Evolutionary conservation across 1,284 basidiomycete species (phyloP).

Genomic region (Pterula multifida): DNA sequence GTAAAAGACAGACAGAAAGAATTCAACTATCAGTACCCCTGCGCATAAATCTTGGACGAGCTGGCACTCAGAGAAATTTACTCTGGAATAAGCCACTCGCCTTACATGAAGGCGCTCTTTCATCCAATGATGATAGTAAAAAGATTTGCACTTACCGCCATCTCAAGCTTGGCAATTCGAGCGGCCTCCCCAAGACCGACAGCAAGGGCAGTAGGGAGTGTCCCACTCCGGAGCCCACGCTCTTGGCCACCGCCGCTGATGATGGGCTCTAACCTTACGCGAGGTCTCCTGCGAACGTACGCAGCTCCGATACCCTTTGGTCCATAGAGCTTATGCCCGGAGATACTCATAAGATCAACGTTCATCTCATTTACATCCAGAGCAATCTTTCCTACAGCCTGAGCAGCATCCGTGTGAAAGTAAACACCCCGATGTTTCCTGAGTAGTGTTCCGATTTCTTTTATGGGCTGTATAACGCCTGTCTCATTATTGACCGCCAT

Average conservation of each 20-base stretch:
- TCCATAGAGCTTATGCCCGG: constrained; percentile 97
- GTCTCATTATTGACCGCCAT: constrained; percentile 99
- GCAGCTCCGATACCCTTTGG: constrained; percentile 95
- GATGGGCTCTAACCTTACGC: constrained; percentile 92
- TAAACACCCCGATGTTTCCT: constrained; percentile 81
- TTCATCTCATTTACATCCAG: constrained; percentile 94
- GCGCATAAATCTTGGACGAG: constrained; percentile 60
- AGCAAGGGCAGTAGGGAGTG: constrained; percentile 79
- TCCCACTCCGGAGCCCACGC: constrained; percentile 89
- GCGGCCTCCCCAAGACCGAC: constrained; percentile 96
- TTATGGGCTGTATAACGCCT: constrained; percentile 95
- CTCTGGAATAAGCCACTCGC: constrained; percentile 14
- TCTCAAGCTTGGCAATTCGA: constrained; percentile 83
- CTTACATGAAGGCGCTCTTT: constrained; percentile 30
- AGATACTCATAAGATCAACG: constrained; percentile 92
- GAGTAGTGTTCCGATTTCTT: constrained; percentile 84
- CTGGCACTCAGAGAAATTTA: constrained; percentile 25
- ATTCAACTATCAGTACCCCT: constrained; percentile 74
- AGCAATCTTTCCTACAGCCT: constrained; percentile 87
- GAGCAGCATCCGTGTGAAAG: constrained; percentile 97
- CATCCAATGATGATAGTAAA: constrained; percentile 17
- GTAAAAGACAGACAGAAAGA: constrained; percentile 10
- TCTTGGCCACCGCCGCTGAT: constrained; percentile 97
- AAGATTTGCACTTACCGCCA: constrained; percentile 59
- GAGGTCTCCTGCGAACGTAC: constrained; percentile 87